phyloP scores from a whole-genome alignment of 768 basidiomycete genomes.

The Mycena vulgaris region DNA sequence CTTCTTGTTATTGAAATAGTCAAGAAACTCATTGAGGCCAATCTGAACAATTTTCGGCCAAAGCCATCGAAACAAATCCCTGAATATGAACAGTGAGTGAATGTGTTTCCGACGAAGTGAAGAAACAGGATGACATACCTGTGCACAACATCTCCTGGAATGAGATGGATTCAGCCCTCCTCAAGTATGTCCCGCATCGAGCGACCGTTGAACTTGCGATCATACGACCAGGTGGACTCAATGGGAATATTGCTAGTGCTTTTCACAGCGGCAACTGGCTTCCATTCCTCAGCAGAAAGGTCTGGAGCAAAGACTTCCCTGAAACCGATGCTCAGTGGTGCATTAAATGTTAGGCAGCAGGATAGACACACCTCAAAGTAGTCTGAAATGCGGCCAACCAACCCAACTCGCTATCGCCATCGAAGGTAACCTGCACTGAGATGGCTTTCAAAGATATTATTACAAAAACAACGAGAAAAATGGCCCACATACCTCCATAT shows the following conservation, averaged over 20 bases:
- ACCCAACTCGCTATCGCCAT: conserved; percentile 19
- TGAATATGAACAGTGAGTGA: neutral
- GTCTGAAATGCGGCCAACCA: conserved; percentile 13
- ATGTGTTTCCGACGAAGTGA: neutral
- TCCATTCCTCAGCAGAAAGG: conserved; percentile 18
- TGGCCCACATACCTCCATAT: conserved; percentile 1
- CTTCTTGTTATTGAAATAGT: conserved; percentile 32
- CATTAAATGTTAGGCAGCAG: too few species aligned
- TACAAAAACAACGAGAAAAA: neutral
- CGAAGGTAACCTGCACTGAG: conserved; percentile 21
- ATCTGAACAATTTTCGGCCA: conserved; percentile 28
- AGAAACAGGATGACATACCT: conserved; percentile 2
- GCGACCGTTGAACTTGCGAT: conserved; percentile 27
- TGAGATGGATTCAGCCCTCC: conserved; percentile 10
- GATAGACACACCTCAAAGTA: conserved; percentile 4
- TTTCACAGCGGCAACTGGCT: conserved; percentile 4
- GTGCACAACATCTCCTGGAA: conserved; percentile 13
- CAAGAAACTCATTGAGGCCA: conserved; percentile 21
- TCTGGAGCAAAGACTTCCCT: conserved; percentile 21
- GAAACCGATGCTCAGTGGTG: neutral
- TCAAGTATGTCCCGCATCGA: conserved; percentile 14
- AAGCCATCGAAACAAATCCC: conserved; percentile 29
- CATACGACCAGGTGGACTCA: conserved; percentile 28
- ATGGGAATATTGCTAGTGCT: conserved; percentile 29
- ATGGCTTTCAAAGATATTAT: conserved; percentile 2